Base-by-base conservation (phyloP, 331 rosid genomes). In the Acacia concinna region DNA sequence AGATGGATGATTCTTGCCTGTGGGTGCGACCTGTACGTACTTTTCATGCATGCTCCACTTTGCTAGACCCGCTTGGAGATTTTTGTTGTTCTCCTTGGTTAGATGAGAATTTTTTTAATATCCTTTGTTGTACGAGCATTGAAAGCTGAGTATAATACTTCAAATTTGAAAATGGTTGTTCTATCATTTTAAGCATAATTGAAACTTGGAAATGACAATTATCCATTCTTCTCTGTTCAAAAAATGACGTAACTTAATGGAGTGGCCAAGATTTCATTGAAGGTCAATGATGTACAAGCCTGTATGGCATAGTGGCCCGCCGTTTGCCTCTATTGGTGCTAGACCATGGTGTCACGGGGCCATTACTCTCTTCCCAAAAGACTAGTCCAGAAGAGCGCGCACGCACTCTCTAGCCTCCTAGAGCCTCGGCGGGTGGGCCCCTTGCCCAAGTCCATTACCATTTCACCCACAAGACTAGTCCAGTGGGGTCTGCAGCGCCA, bases 1-100 rank as follows among this genome's bases (percentile, higher is more conserved):
- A 92, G 97, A 88, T 90, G 91, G 94, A 83, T 91, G 93, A 90
- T 81, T 85, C 75, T 82, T 84, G 69, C 84, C 85, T 80, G 86
- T 82, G 79, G 90, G 67, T 81, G 91, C 75, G 15, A 73, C 81
- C 86, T 40, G 57, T 68, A 69, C 85, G 81, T 82, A 81, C 75
- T 78, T 69, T 87, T 77, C 77, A 38, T 87, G 30, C 62, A 38
- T 87, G 62, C 30, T 87, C 76, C 85, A 83, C 80, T 86, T 78
- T 76, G 75, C 73, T 54, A 82, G 85, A 75, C 71, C 78, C 78
- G 62, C 81, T 73, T 74, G 82, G 78, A 60, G 79, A 54, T 77
- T 56, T 28, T 66, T 23, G 38, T 28, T 60, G 67, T 30, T 62
- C 68, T 62, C 68, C 60, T 64, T 71, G 60, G 63, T 67, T 75